phyloP scores from a whole-genome alignment of 805 yeast species.

The Wickerhamiella domercqiae region DNA sequence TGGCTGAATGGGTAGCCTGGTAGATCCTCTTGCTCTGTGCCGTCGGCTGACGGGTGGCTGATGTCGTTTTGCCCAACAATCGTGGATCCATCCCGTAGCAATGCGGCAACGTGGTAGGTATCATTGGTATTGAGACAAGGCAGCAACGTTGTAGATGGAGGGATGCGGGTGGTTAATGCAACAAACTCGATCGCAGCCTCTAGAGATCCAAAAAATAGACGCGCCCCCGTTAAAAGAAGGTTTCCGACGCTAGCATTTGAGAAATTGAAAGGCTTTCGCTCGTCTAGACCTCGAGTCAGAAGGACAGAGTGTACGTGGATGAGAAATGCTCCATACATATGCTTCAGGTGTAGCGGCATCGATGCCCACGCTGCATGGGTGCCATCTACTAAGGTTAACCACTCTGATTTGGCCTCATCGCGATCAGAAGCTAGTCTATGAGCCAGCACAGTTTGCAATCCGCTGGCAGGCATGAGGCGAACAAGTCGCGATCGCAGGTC shows the following conservation, averaged over 20 bases:
- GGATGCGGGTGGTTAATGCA: constrained; percentile 45
- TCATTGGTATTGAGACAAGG: constrained; percentile 79
- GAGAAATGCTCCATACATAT: constrained; percentile 59
- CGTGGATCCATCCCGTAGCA: constrained; percentile 48
- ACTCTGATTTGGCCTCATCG: constrained; percentile 44
- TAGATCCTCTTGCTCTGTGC: constrained; percentile 29
- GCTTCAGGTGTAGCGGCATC: constrained; percentile 44
- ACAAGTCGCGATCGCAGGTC: constrained; percentile 75
- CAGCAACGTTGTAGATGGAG: constrained; percentile 38
- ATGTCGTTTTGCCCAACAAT: constrained; percentile 89
- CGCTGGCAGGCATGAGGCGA: constrained; percentile 45
- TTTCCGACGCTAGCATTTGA: constrained; percentile 78
- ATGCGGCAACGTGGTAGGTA: constrained; percentile 74
- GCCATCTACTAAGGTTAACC: constrained; percentile 72
- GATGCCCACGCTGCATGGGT: constrained; percentile 51
- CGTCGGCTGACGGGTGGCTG: constrained; percentile 49
- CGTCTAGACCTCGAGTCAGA: constrained; percentile 43
- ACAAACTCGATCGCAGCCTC: constrained; percentile 73
- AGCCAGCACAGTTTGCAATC: constrained; percentile 27
- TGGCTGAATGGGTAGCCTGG: constrained; percentile 58
- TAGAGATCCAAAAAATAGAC: constrained; percentile 68
- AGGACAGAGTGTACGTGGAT: constrained; percentile 68
- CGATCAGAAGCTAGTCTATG: constrained; percentile 37
- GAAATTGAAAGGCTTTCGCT: constrained; percentile 47
- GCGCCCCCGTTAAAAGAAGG: constrained; percentile 62